Evolutionary conservation across 139 green algal genomes (phyloP), one percentile per base, ranked within the genome.

Genomic region (Gonium pectorale): DNA sequence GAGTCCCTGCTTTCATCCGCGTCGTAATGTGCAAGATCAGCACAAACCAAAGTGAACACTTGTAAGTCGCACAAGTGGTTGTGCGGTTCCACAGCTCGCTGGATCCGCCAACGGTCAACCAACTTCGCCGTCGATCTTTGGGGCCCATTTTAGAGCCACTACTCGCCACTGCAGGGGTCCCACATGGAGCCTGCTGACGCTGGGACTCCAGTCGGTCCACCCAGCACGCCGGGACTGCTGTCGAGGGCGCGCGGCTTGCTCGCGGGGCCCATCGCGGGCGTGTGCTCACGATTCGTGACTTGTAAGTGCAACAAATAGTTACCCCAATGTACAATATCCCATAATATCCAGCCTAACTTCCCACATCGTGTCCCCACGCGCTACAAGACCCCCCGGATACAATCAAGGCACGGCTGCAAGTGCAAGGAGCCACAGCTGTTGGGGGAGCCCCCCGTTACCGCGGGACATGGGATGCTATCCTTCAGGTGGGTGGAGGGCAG

Each of bases 371-470:
- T 5, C 51, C 27, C 22, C 33, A 13, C 21, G 11, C 22, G 1
- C 9, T 15, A 44, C 21, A 72, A 91, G 87, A 96, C 69, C 94
- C 94, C 19, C 78, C 91, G 8, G 94, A 97, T 78, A 97, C 94
- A 2, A 62, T 97, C 52, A 97, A 97, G 63, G 92, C 94, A 0
- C 86, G 88, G 41, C 84, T 95, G 35, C 94, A 97, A 69, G 87
- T 97, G 21, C 90, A 95, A 26, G 87, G 80, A 33, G 62, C 80
- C 0, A 71, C 73, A 79, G 81, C 69, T 8, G 56, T 19, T 37
- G 63, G 83, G 81, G 85, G 43, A 9, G 29, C 33, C 2, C 11
- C 43, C 22, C 63, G 38, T 0, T 83, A 79, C 37, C 31, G 22
- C 19, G 62, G 70, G 19, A 85, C 80, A 40, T 59, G 49, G 52